A percentile compares a stretch with the other conserved stretches of the same genome.
phyloP scores from a whole-genome alignment of 495 filamentous ascomycete genomes.

The Penicillium salamii region DNA sequence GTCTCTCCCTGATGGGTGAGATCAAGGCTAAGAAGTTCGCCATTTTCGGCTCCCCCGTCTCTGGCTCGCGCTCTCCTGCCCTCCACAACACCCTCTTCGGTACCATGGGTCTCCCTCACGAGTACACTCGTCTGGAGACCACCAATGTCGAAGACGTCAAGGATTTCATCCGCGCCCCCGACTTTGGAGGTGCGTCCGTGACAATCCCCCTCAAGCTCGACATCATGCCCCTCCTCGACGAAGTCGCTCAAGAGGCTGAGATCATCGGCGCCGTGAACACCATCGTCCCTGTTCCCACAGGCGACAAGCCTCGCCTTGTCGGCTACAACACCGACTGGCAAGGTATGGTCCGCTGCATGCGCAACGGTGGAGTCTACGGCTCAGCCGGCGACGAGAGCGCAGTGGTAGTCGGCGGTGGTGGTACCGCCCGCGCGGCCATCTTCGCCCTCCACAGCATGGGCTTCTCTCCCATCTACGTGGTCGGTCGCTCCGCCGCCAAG shows the following conservation, averaged over 20 bases:
- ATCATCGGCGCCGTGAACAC: conserved; percentile 96
- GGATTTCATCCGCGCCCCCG: conserved; percentile 62
- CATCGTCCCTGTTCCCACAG: conserved; percentile 57
- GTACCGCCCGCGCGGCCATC: conserved; percentile 88
- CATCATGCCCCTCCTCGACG: conserved; percentile 78
- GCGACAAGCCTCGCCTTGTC: conserved; percentile 51
- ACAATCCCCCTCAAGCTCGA: conserved; percentile 95
- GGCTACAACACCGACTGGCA: conserved; percentile 97
- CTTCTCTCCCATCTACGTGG: conserved; percentile 81
- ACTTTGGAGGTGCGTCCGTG: conserved; percentile 91
- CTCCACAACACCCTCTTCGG: conserved; percentile 85
- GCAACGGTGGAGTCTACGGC: conserved; percentile 60
- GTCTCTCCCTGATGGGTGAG: conserved; percentile 73
- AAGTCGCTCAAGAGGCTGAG: conserved; percentile 71
- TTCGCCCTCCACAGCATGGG: conserved; percentile 82
- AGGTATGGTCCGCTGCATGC: conserved; percentile 84
- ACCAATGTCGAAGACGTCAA: conserved; percentile 60
- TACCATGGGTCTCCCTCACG: conserved; percentile 78
- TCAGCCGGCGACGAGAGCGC: conserved; percentile 35
- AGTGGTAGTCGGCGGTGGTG: conserved; percentile 81
- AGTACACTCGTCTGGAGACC: conserved; percentile 81
- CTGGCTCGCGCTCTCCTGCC: conserved; percentile 75
- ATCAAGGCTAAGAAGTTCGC: conserved; percentile 76
- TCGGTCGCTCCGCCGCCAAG: conserved; percentile 72
- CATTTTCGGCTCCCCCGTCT: conserved; percentile 82